Base-by-base conservation (phyloP, 768 basidiomycete genomes). In the Mycena venus region DNA sequence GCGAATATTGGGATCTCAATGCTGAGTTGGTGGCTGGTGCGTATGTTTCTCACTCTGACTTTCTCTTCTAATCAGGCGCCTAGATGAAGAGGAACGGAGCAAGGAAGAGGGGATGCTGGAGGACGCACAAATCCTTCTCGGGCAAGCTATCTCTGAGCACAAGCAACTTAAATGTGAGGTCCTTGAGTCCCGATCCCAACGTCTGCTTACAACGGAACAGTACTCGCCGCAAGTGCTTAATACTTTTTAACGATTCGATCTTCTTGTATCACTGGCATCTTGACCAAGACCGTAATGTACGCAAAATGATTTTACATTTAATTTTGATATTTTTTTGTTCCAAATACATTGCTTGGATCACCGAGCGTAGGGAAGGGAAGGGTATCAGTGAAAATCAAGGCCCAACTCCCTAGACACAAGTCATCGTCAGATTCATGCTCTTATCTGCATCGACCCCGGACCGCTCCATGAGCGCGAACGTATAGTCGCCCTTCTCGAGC, bases 401-500 rank as follows among this genome's bases (percentile, higher is more conserved):
- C n/a, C n/a, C n/a, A n/a, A n/a, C n/a, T n/a, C n/a, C n/a, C n/a
- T n/a, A 75, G 3, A 78, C 61, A 56, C 79, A 80, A 36, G 70
- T 75, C 76, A 80, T 60, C 27, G 79, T 80, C 11, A 79, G 32
- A 60, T 77, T 80, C 44, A 47, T 74, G 27, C 58, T 71, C 40
- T 77, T 78, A 56, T 68, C 74, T 14, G 76, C 78, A 38, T 69
- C 70, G 27, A 73, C 44, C 1, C 78, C 76, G 12, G 77, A 76
- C 53, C 77, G 44, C 36, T 78, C 77, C 67, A 79, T 47, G 29
- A 80, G 64, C 42, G 79, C 78, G 74, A 80, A 80, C 61, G 75
- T 75, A 62, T 80, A 80, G 53, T 73, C 56, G 23, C 79, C 79
- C 12, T 42, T 70, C 73, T 80, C 77, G 9, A 80, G 72, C 68